Evolutionary conservation across 768 basidiomycete species (phyloP), one percentile per base, ranked within the genome.

Genomic region (Podaxis rugospora): DNA sequence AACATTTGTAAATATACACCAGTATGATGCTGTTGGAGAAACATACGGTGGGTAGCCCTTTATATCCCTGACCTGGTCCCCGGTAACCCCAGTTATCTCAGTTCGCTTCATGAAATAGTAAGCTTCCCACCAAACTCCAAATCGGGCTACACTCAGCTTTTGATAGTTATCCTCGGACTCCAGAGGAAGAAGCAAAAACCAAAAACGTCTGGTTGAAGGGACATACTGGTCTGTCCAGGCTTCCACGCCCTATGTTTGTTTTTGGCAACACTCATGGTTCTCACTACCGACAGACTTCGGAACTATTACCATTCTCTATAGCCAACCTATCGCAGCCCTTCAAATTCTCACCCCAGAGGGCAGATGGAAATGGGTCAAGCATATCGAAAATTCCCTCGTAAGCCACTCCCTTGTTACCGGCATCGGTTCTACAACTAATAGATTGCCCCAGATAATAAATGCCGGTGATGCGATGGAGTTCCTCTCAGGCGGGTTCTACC

Each of bases 51-150:
- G 23, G 70, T 44, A 11, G 35, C 35, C 10, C 4, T 49, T 21
- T 49, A 11, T 21, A 14, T 21, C 25, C 23, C 9, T 25, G 47
- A 49, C 47, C 10, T 44, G 42, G 42, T 44, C 42, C 42, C n/a
- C 42, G 42, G 42, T 44, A 21, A 44, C 14, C 18, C 18, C 42
- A 44, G 42, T 18, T 44, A 44, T 44, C 42, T 23, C 57, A 87
- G 86, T 82, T 5, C 76, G 86, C 50, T 86, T 82, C 69, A 86
- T 87, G 84, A 86, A 87, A 73, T 88, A 87, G 85, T 84, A 28
- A 11, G 82, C 64, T 1, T 42, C 21, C 14, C 44, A 14, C 18
- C 7, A 18, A 7, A 51, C 5, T 57, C 47, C n/a, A 62, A 27
- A 14, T 7, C 13, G 4, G 28, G 37, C 32, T 28, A 27, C 56